Conservation (phyloP, 164 flowering plant genomes). For the Akebia trifoliata region DNA sequence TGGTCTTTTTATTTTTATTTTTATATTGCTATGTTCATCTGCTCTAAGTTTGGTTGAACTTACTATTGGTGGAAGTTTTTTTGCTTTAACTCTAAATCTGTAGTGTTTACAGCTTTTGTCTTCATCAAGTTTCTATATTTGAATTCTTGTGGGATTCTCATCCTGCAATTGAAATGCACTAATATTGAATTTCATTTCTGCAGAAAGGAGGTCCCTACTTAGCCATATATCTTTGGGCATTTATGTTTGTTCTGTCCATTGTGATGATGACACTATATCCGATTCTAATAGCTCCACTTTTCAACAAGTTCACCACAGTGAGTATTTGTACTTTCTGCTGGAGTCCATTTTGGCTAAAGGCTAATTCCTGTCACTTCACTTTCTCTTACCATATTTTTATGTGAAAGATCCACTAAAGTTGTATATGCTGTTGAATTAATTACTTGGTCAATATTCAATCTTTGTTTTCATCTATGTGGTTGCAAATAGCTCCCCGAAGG, state of each 20-base stretch:
- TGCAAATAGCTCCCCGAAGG: conserved; percentile 81
- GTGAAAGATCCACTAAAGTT: not conserved
- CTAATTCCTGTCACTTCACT: no score
- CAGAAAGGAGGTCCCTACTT: conserved; percentile 99
- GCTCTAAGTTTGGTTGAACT: no score
- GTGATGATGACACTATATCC: conserved; percentile 97
- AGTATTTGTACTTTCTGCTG: conserved; percentile 25
- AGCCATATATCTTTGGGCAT: conserved; percentile 96
- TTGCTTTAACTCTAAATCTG: no score
- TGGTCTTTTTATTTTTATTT: no score
- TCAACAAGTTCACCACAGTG: conserved; percentile 96
- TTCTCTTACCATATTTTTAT: no score
- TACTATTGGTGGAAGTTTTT: no score
- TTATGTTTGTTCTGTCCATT: conserved; percentile 81
- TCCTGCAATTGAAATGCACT: no score
- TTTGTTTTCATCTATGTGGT: conserved; percentile 5
- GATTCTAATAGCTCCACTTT: conserved; percentile 90
- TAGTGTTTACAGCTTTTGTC: no score
- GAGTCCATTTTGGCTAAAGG: not conserved
- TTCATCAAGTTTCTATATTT: no score
- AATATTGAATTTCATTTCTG: no score
- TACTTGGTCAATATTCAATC: not conserved
- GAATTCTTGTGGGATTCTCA: no score
- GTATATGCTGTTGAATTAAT: not conserved
- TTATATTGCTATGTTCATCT: no score